Evolutionary conservation across 495 filamentous ascomycete genomes (phyloP), one percentile per base, ranked within the genome.

Genomic region (Jackrogersella minutella): DNA sequence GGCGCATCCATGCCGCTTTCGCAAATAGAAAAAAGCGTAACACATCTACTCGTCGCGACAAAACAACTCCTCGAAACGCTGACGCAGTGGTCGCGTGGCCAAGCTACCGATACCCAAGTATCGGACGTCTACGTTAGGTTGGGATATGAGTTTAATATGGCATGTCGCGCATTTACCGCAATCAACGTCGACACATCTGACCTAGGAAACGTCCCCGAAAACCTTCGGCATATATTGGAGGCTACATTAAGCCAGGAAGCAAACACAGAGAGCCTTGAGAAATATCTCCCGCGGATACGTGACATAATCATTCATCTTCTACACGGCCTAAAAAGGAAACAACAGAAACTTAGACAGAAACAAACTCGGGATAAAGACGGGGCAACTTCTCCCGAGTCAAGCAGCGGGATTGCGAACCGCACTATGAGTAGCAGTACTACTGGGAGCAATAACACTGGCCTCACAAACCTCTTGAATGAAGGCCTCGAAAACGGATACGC

Each of bases 101-200:
- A 88, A 64, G 93, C 95, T 49, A 93, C 92, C 50, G 95, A 99
- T 77, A 90, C 87, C 36, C 91, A 97, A 70, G 95, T 99, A 34
- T 97, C 93, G 24, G 95, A 99, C 76, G 95, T 99, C 65, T 99
- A 99, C 74, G 95, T 99, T 40, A 88, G 96, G 28, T 79, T 99
- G 55, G 95, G 96, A 11, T 99, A 98, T 75, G 95, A 99, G 77
- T 99, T 99, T 82, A 99, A 99, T 76, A 91, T 98, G 78, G 95
- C 95, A 6, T 97, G 93, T 77, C 90, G 95, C 36, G 93, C 95
- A 44, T 99, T 99, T 77, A 91, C 90, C 72, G 91, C 92, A 36
- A 98, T 99, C 71, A 93, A 94, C 31, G 94, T 99, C 49, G 96
- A 98, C 62, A 97, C 92, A 3, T 83, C 86, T 3, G 95, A 99